Evolutionary conservation across 768 basidiomycete genomes (phyloP), one percentile per base, ranked within the genome.

Genomic region (Podaxis rugospora): DNA sequence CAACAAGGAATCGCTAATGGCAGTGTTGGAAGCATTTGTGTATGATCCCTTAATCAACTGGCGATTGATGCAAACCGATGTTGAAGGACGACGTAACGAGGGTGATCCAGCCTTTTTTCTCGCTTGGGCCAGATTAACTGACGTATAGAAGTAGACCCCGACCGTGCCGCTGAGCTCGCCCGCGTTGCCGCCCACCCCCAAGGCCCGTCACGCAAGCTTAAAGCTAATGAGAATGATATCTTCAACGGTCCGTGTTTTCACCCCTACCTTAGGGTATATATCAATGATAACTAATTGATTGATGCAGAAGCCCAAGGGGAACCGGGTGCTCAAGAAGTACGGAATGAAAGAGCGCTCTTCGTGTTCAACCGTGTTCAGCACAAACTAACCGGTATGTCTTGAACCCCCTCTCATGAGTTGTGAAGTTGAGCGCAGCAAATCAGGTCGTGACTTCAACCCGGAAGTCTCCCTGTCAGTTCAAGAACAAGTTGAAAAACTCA

Each of bases 1-100:
- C 61, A 98, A 99, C 77, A 95, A 95, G 75, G 97, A 99, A 72
- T 97, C 95, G n/a, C 78, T 99, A 62, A 94, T 98, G 92, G 97
- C 97, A 4, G 96, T 99, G 18, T 80, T 99, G 28, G 97, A 99
- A 72, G 96, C 97, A 5, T 98, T 99, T 70, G 95, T 98, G 7
- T 98, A 98, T 67, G 97, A 99, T 69, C 97, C 97, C 11, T 76
- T 99, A 59, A 95, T 98, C 78, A 96, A 94, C 68, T 99, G 95
- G 95, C 85, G 95, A 66, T 78, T 97, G 64, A 90, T 93, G 81
- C 90, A 92, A 68, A 84, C 89, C 4, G 92, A 95, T 55, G 86
- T 84, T 40, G 91, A 93, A 60, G 79, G 78, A 23, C 81, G 87
- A 59, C 83, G 87, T 55, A 80, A 83, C 32, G 88, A 92, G 72